A percentile compares a stretch with the other conserved stretches of the same genome.
These are phyloP conservation scores for Dothideomycetes sp. DNA, from an alignment of 2,329 filamentous ascomycete genomes.

Conservation along the genomic window DNA sequence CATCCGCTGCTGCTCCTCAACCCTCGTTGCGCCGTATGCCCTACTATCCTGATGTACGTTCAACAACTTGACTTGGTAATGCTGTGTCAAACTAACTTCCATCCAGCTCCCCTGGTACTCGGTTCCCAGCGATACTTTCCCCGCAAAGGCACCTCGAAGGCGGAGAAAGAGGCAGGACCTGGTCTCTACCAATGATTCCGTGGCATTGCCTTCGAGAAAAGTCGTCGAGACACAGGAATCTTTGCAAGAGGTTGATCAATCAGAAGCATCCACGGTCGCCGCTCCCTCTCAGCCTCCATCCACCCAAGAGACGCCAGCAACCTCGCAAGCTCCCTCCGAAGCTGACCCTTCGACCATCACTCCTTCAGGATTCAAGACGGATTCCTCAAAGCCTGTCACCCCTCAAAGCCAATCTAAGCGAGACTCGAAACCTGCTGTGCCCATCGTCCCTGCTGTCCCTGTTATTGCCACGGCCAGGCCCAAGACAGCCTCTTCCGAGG, in stretches of 20 bases:
- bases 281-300: conserved; percentile 26
- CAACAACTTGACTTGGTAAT: no score
- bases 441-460: conserved; percentile 42
- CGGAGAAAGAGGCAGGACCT: conserved; percentile 35
- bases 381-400: conserved; percentile 25
- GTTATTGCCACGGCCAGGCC: conserved; percentile 30
- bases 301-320: conserved; percentile 44
- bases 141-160: conserved; percentile 39
- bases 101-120: conserved; percentile 53
- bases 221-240: conserved; percentile 20
- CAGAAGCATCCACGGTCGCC: conserved; percentile 36
- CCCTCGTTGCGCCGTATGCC: conserved; percentile 28
- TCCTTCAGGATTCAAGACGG: conserved; percentile 39
- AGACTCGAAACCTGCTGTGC: conserved; percentile 39
- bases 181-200: conserved; percentile 24
- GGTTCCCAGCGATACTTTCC: conserved; percentile 44
- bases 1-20: conserved; percentile 18
- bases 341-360: conserved; percentile 42
- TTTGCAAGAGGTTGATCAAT: conserved; percentile 25
- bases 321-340: conserved; percentile 51
- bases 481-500: conserved; percentile 30
- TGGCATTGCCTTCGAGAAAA: conserved; percentile 45
- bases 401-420: conserved; percentile 28
- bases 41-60: conserved; percentile 42
- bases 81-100: neutral